Conservation (phyloP, 768 basidiomycete genomes). For the Trametes cingulata region DNA sequence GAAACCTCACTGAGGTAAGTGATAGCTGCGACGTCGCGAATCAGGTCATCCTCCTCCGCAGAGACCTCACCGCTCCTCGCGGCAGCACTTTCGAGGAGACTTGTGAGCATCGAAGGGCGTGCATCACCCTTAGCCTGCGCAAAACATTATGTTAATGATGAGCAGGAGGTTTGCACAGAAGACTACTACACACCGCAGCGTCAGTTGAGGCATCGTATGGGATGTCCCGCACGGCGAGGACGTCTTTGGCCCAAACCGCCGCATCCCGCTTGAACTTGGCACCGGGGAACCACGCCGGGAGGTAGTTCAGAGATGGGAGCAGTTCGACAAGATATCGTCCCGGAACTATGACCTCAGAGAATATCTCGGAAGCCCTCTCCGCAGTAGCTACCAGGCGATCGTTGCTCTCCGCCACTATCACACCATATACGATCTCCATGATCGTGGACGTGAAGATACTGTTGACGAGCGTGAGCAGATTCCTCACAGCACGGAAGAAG, state of each 20-base stretch:
- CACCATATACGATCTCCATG: neutral
- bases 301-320: conserved; percentile 6
- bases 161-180: neutral
- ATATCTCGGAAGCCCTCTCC: neutral
- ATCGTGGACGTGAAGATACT: neutral
- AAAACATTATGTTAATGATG: too few species aligned
- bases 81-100: neutral
- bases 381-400: neutral
- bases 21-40: conserved; percentile 4
- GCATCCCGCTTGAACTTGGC: conserved; percentile 27
- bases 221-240: neutral
- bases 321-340: conserved; percentile 8
- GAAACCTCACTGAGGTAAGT: conserved; percentile 1
- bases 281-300: conserved; percentile 30
- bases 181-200: neutral
- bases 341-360: neutral
- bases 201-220: neutral
- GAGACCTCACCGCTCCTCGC: neutral
- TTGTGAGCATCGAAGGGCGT: neutral
- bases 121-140: neutral
- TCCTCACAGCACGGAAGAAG: too few species aligned
- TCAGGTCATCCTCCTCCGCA: conserved; percentile 7
- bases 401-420: neutral
- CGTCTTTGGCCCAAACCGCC: neutral
- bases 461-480: neutral